Evolutionary conservation across 768 basidiomycete species (phyloP).

Genomic region (Suillus spraguei): DNA sequence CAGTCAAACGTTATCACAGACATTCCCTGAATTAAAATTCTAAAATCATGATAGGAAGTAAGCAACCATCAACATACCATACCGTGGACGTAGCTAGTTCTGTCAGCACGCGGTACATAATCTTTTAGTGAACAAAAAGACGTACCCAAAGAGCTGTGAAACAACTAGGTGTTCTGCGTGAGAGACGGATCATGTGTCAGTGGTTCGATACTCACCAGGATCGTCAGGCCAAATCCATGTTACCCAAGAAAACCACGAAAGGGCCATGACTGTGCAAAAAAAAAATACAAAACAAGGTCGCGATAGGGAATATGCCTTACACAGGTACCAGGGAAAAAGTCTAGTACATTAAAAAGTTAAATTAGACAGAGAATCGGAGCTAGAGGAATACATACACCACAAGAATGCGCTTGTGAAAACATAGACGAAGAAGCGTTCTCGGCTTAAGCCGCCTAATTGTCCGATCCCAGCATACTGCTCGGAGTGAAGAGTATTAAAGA

Average conservation of each 20-base stretch:
- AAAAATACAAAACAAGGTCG: slow-evolving; percentile 21
- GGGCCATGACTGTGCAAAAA: slow-evolving; percentile 41
- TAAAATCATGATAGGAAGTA: not conserved
- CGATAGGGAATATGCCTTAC: slow-evolving; percentile 25
- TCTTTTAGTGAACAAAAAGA: not conserved
- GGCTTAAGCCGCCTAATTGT: slow-evolving; percentile 61
- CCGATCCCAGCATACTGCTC: slow-evolving; percentile 67
- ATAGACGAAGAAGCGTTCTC: slow-evolving; percentile 78
- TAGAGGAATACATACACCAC: slow-evolving; percentile 52
- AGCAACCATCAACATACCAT: slow-evolving; percentile 36
- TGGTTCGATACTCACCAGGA: slow-evolving; percentile 39
- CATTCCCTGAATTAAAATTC: slow-evolving; percentile 48
- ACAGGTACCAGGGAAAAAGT: slow-evolving; percentile 50
- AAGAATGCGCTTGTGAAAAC: slow-evolving; percentile 55
- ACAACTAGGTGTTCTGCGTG: slow-evolving; percentile 33
- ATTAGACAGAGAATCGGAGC: not conserved
- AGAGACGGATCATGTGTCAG: slow-evolving; percentile 23
- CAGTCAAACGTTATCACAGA: slow-evolving; percentile 81
- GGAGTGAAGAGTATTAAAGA: slow-evolving; percentile 79
- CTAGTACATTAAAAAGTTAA: slow-evolving; percentile 20
- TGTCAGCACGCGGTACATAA: slow-evolving; percentile 3
- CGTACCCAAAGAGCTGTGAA: slow-evolving; percentile 51
- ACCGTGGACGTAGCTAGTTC: slow-evolving; percentile 40
- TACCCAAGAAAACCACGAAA: slow-evolving; percentile 62
- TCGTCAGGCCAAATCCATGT: slow-evolving; percentile 54